Conservation (phyloP, 805 yeast species). For the Metschnikowia hibisci region DNA sequence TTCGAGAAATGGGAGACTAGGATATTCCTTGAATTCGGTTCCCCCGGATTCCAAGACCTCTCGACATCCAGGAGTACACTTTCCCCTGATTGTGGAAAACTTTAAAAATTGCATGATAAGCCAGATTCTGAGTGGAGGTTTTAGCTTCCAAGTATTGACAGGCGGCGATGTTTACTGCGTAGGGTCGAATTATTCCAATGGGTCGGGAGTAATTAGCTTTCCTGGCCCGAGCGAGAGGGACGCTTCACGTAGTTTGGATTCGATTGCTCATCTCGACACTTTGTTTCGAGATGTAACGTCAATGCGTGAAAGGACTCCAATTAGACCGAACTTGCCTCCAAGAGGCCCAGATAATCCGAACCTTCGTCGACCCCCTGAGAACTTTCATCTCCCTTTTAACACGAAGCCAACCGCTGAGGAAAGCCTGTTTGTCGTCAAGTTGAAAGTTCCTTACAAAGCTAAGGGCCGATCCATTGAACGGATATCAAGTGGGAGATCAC, state of each 20-base stretch:
- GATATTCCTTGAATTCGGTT: slow-evolving; percentile 30
- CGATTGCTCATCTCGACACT: not conserved
- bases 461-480: slow-evolving; percentile 34
- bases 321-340: slow-evolving; percentile 8
- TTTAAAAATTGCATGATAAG: slow-evolving; percentile 34
- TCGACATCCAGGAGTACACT: slow-evolving; percentile 23
- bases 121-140: slow-evolving; percentile 63
- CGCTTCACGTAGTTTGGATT: not conserved
- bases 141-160: slow-evolving; percentile 55
- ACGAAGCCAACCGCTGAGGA: not conserved
- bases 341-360: not conserved
- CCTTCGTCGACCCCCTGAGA: not conserved
- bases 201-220: not conserved
- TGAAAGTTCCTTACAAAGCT: not conserved
- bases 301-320: not conserved
- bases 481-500: slow-evolving; percentile 61
- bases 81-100: slow-evolving; percentile 36
- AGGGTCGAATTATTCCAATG: slow-evolving; percentile 27
- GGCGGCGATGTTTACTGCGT: slow-evolving; percentile 55
- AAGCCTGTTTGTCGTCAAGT: not conserved
- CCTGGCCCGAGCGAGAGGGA: not conserved
- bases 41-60: slow-evolving; percentile 20
- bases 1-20: slow-evolving; percentile 43
- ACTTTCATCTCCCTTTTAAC: not conserved
- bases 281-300: too few relatives aligned